Base-by-base conservation (phyloP, 2,329 filamentous ascomycete genomes). In the Neofusicoccum umdonicola region DNA sequence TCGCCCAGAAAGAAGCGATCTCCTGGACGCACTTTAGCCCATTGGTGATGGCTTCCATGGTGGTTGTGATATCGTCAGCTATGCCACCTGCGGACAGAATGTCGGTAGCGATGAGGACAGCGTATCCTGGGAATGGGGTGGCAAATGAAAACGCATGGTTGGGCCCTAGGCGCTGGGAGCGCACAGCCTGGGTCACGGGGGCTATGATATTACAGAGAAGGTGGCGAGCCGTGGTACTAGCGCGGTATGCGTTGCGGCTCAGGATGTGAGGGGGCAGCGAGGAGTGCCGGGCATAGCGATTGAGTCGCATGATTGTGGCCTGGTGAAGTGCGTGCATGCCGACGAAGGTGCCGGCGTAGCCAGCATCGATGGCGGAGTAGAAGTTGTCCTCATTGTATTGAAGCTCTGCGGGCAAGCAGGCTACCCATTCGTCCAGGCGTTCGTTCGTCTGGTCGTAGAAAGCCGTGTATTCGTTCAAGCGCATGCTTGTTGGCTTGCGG, bases 281-380 rank as follows among this genome's bases (percentile, higher is more conserved):
- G 39, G 65, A 65, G 35, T 72, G 63, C 11, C 74, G 73, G 27
- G 73, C 82, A 69, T 89, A 85, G 44, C 90, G 84, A 69, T 89
- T 88, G 35, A 91, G 79, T 68, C 87, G 87, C 75, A 90, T 84
- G 69, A 87, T 76, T 0, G 87, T 82, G 52, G 86, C 83, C 71
- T 89, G 84, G 72, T 89, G 89, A n/a, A 90, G 78, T 34, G 89
- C 78, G 73, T 91, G 88, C 74, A 90, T 84, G 1, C 84, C 85
- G 63, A 90, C 77, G 71, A 88, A 88, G 0, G 83, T 82, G 4
- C 87, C 87, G 1, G 84, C 79, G 68, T 84, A 85, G 31, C 84
- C 83, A 35, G 79, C 77, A 13, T 81, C 76, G 6, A 85, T 81
- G 47, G 84, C 85, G 35, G 80, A 78, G 50, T 86, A 82, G 13